Percentiles rank a stretch among this genome's conserved stretches.
phyloP scores from a whole-genome alignment of 2,329 filamentous ascomycete species.

The Colletotrichum cereale region DNA sequence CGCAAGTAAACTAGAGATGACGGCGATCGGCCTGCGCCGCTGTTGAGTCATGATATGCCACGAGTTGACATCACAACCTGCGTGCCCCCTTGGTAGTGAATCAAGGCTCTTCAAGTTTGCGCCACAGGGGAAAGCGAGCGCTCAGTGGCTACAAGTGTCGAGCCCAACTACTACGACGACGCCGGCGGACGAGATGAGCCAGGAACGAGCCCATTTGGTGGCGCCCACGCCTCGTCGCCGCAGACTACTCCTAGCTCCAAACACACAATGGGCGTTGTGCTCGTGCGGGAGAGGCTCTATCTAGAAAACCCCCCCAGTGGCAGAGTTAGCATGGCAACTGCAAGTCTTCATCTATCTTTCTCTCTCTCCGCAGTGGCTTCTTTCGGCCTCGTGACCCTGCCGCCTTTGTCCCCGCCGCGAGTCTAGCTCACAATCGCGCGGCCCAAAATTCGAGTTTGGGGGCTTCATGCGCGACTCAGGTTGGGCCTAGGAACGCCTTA shows the following conservation, averaged over 20 bases:
- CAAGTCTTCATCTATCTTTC: neutral
- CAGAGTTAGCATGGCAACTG: neutral
- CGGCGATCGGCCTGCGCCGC: neutral
- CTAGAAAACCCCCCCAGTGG: too few species aligned
- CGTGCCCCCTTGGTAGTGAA: neutral
- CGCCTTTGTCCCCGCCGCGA: neutral
- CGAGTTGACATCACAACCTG: neutral
- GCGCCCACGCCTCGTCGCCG: slow-evolving; percentile 5
- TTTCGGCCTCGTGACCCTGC: neutral
- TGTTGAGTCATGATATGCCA: slow-evolving; percentile 12
- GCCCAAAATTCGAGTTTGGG: neutral
- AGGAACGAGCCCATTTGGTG: neutral
- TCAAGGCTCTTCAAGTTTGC: neutral
- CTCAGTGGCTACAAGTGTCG: neutral
- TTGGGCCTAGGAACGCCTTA: neutral
- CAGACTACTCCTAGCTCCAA: slow-evolving; percentile 23
- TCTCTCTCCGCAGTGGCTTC: neutral
- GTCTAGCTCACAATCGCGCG: neutral
- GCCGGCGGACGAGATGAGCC: neutral
- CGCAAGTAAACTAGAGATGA: slow-evolving; percentile 15
- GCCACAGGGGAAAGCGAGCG: neutral
- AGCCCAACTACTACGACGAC: neutral
- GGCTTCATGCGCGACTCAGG: neutral
- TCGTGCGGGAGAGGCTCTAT: neutral
- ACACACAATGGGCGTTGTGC: slow-evolving; percentile 27